Evolutionary conservation across 371 early-diverging fungal species (phyloP).

Genomic region (Apophysomyces variabilis): DNA sequence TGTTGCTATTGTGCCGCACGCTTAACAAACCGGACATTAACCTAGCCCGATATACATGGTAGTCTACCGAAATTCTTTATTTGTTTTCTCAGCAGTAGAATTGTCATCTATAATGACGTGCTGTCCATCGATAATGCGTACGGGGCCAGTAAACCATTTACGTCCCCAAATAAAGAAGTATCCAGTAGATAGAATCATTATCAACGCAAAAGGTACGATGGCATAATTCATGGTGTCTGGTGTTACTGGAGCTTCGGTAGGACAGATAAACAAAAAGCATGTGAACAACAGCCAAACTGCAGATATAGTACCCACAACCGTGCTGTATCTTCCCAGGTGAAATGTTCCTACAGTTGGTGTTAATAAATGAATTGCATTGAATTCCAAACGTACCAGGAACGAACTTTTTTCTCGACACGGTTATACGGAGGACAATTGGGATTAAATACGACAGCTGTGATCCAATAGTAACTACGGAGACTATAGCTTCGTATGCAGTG

Average conservation of each 20-base stretch:
- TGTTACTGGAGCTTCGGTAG: slow-evolving; percentile 42
- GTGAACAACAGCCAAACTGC: slow-evolving; percentile 48
- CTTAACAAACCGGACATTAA: too few relatives aligned
- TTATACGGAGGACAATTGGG: slow-evolving; percentile 67
- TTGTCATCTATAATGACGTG: slow-evolving; percentile 51
- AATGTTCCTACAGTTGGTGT: slow-evolving; percentile 33
- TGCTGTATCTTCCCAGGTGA: slow-evolving; percentile 45
- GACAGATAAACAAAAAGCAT: slow-evolving; percentile 50
- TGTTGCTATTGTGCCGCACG: too few relatives aligned
- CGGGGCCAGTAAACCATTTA: slow-evolving; percentile 51
- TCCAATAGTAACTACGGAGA: slow-evolving; percentile 75
- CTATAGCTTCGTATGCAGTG: slow-evolving; percentile 68
- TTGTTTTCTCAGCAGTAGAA: background rate
- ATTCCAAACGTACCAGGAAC: slow-evolving; percentile 35
- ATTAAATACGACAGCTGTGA: slow-evolving; percentile 73
- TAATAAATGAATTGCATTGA: slow-evolving; percentile 10
- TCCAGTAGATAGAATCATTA: slow-evolving; percentile 45
- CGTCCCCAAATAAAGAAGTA: slow-evolving; percentile 54
- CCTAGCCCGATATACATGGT: background rate
- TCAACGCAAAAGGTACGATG: slow-evolving; percentile 51
- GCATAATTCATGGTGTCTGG: slow-evolving; percentile 57
- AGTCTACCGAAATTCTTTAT: background rate
- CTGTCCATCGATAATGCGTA: slow-evolving; percentile 47
- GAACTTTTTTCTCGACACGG: slow-evolving; percentile 59
- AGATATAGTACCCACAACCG: slow-evolving; percentile 41